Conservation (phyloP, 1,284 basidiomycete genomes). For the Ustilago trichophora region DNA sequence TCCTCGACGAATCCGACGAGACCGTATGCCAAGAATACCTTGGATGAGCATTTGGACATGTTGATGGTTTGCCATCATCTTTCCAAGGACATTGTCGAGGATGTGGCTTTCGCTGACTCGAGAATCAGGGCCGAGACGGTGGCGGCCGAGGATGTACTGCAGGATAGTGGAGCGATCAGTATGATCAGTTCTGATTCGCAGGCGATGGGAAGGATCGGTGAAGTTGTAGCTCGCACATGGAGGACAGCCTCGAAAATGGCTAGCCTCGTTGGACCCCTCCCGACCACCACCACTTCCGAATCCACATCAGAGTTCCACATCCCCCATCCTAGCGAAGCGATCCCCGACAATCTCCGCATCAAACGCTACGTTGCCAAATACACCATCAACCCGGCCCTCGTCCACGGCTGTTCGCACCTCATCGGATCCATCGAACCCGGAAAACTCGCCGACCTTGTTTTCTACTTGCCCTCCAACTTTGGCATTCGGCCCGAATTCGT, state of each 20-base stretch:
- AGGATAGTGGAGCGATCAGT: conserved; percentile 89
- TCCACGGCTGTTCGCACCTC: conserved; percentile 88
- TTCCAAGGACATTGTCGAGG: conserved; percentile 74
- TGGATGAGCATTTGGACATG: conserved; percentile 99
- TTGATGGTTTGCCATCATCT: conserved; percentile 78
- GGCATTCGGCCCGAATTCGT: conserved; percentile 91
- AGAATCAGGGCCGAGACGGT: conserved; percentile 96
- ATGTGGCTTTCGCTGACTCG: conserved; percentile 95
- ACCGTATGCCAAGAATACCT: conserved; percentile 88
- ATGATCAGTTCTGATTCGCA: conserved; percentile 97
- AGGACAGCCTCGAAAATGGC: conserved; percentile 95
- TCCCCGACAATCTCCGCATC: conserved; percentile 89
- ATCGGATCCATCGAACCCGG: conserved; percentile 86
- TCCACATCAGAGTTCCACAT: too few species aligned
- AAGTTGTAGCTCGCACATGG: conserved; percentile 93
- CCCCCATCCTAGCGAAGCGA: conserved; percentile 69
- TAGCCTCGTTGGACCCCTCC: conserved; percentile 78
- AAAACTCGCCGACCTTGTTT: conserved; percentile 87
- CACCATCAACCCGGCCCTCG: conserved; percentile 95
- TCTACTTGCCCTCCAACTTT: conserved; percentile 94
- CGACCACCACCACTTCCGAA: not conserved
- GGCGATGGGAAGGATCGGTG: conserved; percentile 94
- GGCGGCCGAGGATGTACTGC: conserved; percentile 95
- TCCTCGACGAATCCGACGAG: conserved; percentile 97
- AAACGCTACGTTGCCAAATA: conserved; percentile 97